Evolutionary conservation across 371 early-diverging fungal genomes (phyloP), one percentile per base, ranked within the genome.

Genomic region (Rhizopus sp.): DNA sequence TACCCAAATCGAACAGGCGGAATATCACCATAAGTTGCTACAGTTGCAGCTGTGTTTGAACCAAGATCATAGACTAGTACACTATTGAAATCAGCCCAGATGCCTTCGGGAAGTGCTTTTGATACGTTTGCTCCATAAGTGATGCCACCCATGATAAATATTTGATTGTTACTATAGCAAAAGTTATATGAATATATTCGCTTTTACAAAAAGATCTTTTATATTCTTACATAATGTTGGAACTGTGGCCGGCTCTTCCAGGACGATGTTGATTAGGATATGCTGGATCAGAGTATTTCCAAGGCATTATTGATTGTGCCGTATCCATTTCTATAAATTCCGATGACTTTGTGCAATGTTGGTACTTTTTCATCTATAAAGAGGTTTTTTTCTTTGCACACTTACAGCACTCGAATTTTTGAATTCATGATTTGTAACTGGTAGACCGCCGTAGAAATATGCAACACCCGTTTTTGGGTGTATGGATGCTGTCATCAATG

Each of bases 121-220:
- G 51, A 53, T n/a, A 38, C 37, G 29, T 59, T 54, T 10, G 33
- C 41, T 39, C 39, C 49, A 29, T 63, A 29, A 13, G 50, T 47
- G 15, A 63, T 44, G 15, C 78, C 78, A 41, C 78, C 78, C 41
- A 78, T 50, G 31, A 73, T 71, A 54, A 78, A 75, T 8, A 78
- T 32, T 46, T 70, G 72, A 23, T 65, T 60, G 30, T 66, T 65
- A 9, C 72, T 73, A 37, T 16, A 48, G 15, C 23, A 38, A 33
- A 45, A 42, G 7, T 51, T 52, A 39, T 5, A 35, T 16, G 10
- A 3, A 39, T 38, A 38, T 35, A 8, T 30, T 39, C 41, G 30
- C 7, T 42, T 13, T 13, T 49, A n/a, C 33, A 23, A 5, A n/a
- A 23, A 8, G 15, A 12, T 16, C 30, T 33, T 53, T 42, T 53